A percentile compares a stretch with the other conserved stretches of the same genome.
Conservation (phyloP, 148 eudicot genomes). For the Rhododendron kiyosumense region DNA sequence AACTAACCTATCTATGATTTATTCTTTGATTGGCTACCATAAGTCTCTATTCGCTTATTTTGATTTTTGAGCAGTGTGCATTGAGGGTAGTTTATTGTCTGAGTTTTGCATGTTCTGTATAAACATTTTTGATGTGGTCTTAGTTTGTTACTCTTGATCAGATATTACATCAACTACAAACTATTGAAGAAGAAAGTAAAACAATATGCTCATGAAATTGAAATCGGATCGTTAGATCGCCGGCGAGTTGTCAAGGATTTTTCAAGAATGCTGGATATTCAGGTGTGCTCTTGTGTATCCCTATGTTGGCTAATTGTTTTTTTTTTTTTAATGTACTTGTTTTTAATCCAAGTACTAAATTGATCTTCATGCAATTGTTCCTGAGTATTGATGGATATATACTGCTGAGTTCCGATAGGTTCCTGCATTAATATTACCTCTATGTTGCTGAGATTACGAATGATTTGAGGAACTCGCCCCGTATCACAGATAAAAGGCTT, state of each 20-base stretch:
- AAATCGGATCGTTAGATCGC: constrained; percentile 44
- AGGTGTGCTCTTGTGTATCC: constrained; percentile 26
- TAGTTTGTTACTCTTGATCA: constrained; percentile 12
- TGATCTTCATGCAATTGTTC: not conserved
- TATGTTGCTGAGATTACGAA: not conserved
- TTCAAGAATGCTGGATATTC: constrained; percentile 67
- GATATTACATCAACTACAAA: constrained; percentile 68
- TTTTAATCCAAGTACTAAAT: not conserved
- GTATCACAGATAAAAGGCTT: not conserved
- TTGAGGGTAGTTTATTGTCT: not conserved
- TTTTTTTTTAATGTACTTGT: not conserved
- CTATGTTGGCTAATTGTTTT: not conserved
- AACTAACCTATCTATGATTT: not conserved
- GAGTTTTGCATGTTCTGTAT: not conserved
- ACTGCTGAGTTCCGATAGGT: not conserved
- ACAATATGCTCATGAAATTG: constrained; percentile 54
- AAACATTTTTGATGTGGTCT: not conserved
- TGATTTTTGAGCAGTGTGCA: constrained; percentile 1
- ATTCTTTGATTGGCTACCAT: not conserved
- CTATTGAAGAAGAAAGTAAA: constrained; percentile 68
- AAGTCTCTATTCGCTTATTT: not conserved
- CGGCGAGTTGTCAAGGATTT: constrained; percentile 64
- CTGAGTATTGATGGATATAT: not conserved
- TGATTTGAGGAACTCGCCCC: not conserved
- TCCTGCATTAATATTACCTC: not conserved